Conservation (phyloP, 2,329 filamentous ascomycete genomes). For the Huntiella abstrusa region DNA sequence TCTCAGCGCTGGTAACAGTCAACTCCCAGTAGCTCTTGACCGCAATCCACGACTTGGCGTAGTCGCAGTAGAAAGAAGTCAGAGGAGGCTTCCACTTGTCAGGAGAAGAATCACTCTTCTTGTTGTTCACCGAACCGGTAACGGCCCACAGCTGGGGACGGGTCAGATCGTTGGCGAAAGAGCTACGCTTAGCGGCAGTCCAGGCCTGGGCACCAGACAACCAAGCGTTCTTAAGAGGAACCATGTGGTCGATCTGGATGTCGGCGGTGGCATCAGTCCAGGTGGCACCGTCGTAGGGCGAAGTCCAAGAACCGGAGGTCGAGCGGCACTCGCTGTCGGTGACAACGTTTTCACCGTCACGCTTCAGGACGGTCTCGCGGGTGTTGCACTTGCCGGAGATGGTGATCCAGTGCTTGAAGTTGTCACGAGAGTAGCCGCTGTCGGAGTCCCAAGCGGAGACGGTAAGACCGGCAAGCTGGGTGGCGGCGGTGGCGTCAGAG, state of each 20-base stretch:
- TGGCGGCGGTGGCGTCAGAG: conserved; percentile 33
- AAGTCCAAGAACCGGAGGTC: conserved; percentile 48
- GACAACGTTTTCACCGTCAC: conserved; percentile 49
- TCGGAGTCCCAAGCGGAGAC: conserved; percentile 36
- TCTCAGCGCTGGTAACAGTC: conserved; percentile 53
- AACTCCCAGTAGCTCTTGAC: conserved; percentile 58
- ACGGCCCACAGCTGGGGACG: conserved; percentile 65
- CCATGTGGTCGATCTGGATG: conserved; percentile 69
- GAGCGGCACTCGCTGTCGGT: conserved; percentile 40
- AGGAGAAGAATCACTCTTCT: conserved; percentile 55
- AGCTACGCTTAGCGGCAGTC: conserved; percentile 47
- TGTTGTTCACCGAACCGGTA: conserved; percentile 55
- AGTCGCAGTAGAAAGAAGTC: conserved; percentile 54
- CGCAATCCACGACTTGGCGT: conserved; percentile 56
- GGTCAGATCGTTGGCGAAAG: conserved; percentile 59
- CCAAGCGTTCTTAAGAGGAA: conserved; percentile 68
- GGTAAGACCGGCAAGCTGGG: conserved; percentile 37
- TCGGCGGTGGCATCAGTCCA: conserved; percentile 47
- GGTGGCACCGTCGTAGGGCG: conserved; percentile 53
- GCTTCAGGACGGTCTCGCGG: conserved; percentile 50
- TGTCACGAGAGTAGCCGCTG: conserved; percentile 40
- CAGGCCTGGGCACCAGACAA: conserved; percentile 53
- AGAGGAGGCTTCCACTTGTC: conserved; percentile 61
- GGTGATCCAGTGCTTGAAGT: conserved; percentile 56
- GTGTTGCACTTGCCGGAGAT: conserved; percentile 51